phyloP scores from a whole-genome alignment of 2,329 filamentous ascomycete species.

The Aspergillus tamarii region DNA sequence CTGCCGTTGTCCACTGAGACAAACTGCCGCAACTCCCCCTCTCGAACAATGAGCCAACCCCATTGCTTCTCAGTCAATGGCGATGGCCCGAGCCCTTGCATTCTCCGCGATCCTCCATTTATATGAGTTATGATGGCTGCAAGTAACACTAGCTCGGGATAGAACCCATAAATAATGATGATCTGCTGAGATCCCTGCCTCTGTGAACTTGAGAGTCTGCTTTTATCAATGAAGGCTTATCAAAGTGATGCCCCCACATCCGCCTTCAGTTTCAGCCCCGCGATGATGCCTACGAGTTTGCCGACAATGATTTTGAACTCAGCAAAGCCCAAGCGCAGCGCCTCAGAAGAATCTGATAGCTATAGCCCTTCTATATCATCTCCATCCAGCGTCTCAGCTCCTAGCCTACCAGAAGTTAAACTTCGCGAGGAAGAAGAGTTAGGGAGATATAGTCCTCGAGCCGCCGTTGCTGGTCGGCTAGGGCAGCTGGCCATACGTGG shows the following conservation, averaged over 20 bases:
- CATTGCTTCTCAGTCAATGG: constrained; percentile 6
- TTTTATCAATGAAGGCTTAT: constrained; percentile 12
- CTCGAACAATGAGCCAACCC: constrained; percentile 13
- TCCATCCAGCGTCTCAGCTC: constrained; percentile 34
- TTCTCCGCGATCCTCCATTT: constrained; percentile 8
- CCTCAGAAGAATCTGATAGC: constrained; percentile 36
- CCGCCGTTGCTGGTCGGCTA: constrained; percentile 44
- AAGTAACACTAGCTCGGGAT: constrained; percentile 1
- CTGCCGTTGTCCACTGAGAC: neutral
- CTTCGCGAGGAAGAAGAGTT: constrained; percentile 36
- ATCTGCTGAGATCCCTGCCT: neutral
- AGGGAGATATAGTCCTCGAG: constrained; percentile 42
- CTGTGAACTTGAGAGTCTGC: neutral
- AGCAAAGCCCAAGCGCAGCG: constrained; percentile 40
- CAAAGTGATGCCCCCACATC: constrained; percentile 28
- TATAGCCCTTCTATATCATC: constrained; percentile 37
- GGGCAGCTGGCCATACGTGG: constrained; percentile 44
- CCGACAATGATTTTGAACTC: constrained; percentile 30
- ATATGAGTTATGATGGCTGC: constrained; percentile 18
- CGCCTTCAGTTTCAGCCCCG: constrained; percentile 28
- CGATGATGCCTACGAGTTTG: constrained; percentile 35
- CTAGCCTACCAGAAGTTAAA: constrained; percentile 35
- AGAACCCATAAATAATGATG: constrained; percentile 14
- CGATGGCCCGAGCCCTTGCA: constrained; percentile 16
- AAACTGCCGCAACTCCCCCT: constrained; percentile 3